phyloP scores from a whole-genome alignment of 2,329 filamentous ascomycete genomes.

The Boeremia lycopersici region DNA sequence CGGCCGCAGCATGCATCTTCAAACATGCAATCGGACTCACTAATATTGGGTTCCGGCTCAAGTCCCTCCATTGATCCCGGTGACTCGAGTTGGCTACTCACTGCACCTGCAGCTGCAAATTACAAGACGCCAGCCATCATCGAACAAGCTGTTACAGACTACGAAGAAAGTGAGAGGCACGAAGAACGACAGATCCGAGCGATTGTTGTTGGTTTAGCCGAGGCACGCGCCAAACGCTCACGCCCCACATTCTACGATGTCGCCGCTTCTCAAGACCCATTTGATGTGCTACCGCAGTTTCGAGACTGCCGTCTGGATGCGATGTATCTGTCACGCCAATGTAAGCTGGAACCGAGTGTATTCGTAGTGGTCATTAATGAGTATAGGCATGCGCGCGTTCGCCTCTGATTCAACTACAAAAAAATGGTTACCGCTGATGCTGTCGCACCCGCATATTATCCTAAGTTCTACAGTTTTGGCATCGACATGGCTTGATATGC shows the following conservation, averaged over 20 bases:
- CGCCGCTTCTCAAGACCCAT: conserved; percentile 8
- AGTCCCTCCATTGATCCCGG: not conserved
- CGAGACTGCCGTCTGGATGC: not conserved
- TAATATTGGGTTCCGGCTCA: not conserved
- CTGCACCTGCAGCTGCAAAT: not conserved
- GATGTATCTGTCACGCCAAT: conserved; percentile 2
- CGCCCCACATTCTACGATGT: conserved; percentile 18
- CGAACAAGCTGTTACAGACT: conserved; percentile 15
- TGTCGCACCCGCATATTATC: conserved; percentile 33
- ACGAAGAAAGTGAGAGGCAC: conserved; percentile 25
- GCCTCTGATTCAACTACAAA: conserved; percentile 24
- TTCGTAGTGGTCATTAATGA: not conserved
- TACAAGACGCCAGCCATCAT: not conserved
- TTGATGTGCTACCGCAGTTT: conserved; percentile 1
- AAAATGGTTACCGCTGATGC: conserved; percentile 37
- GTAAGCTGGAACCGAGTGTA: not conserved
- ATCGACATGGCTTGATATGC: conserved; percentile 41
- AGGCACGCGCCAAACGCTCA: too few relatives aligned
- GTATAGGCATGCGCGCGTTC: conserved; percentile 30
- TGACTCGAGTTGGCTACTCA: conserved; percentile 2
- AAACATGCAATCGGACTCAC: not conserved
- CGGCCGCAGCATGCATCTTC: not conserved
- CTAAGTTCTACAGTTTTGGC: conserved; percentile 33
- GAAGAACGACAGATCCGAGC: conserved; percentile 25
- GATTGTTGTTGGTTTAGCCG: conserved; percentile 21